Evolutionary conservation across 148 eudicot genomes (phyloP).

Genomic region (Selenicereus undatus): DNA sequence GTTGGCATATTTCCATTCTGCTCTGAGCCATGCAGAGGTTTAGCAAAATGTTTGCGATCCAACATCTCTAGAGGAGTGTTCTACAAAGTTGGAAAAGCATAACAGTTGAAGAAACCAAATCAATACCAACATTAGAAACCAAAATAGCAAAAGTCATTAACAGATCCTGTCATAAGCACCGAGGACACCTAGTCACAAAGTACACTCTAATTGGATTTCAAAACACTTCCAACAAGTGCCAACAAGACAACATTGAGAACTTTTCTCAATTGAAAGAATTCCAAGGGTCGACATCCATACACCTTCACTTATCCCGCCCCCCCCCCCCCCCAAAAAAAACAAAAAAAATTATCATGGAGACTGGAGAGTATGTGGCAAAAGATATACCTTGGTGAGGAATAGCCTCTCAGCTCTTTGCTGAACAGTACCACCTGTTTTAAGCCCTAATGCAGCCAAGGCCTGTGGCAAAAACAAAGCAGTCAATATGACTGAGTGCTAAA

Average conservation of each 20-base stretch:
- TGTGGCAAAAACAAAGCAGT: slow-evolving; percentile 25
- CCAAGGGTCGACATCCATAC: too few species aligned
- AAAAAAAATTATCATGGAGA: not conserved
- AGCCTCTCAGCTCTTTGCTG: slow-evolving; percentile 98
- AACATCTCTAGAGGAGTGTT: slow-evolving; percentile 75
- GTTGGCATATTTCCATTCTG: slow-evolving; percentile 44
- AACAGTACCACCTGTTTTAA: slow-evolving; percentile 85
- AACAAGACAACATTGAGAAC: not conserved
- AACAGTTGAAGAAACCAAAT: not conserved
- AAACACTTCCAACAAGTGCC: too few species aligned
- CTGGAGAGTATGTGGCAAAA: not conserved
- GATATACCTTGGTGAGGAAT: slow-evolving; percentile 79
- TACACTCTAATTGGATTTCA: not conserved
- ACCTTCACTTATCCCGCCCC: not conserved
- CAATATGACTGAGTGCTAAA: not conserved
- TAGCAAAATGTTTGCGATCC: slow-evolving; percentile 85
- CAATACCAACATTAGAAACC: not conserved
- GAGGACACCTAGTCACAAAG: not conserved
- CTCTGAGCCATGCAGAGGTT: slow-evolving; percentile 38
- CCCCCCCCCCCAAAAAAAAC: not conserved
- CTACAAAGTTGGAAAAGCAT: slow-evolving; percentile 37
- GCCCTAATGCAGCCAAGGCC: slow-evolving; percentile 89
- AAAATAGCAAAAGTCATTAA: not conserved
- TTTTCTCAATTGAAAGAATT: too few species aligned
- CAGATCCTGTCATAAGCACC: not conserved